Evolutionary conservation across 768 basidiomycete species (phyloP).

Genomic region (Cubamyces lactineus): DNA sequence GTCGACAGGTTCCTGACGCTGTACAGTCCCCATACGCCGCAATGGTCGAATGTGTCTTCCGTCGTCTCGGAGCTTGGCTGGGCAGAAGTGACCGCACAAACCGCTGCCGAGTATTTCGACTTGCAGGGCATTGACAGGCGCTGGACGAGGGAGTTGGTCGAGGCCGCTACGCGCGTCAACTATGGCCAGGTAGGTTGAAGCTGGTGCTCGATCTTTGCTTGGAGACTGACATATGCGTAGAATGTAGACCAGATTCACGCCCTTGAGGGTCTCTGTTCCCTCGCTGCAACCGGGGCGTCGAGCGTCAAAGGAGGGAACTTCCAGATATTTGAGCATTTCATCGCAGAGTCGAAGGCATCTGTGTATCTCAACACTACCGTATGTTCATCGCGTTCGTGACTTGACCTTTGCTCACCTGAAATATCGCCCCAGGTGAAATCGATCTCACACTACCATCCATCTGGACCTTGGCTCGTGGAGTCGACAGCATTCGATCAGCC

Average conservation of each 20-base stretch:
- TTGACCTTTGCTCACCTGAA: no score
- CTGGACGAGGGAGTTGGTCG: slow-evolving; percentile 76
- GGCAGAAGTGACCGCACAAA: slow-evolving; percentile 50
- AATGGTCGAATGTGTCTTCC: slow-evolving; percentile 63
- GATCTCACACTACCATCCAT: slow-evolving; percentile 46
- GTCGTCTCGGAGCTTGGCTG: slow-evolving; percentile 59
- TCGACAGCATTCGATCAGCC: slow-evolving; percentile 40
- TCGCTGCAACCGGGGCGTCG: slow-evolving; percentile 72
- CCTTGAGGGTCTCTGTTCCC: slow-evolving; percentile 67
- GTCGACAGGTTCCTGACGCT: slow-evolving; percentile 55
- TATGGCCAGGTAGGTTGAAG: slow-evolving; percentile 64
- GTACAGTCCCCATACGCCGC: slow-evolving; percentile 57
- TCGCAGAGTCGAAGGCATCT: slow-evolving; percentile 68
- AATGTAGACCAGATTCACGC: slow-evolving; percentile 76
- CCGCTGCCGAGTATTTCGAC: slow-evolving; percentile 59
- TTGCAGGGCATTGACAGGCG: slow-evolving; percentile 54
- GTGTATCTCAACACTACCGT: slow-evolving; percentile 75
- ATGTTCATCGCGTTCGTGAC: slow-evolving; percentile 17
- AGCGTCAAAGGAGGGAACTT: slow-evolving; percentile 81
- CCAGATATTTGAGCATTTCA: slow-evolving; percentile 82
- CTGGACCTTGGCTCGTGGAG: slow-evolving; percentile 56
- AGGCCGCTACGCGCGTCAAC: slow-evolving; percentile 81
- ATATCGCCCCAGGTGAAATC: slow-evolving; percentile 57
- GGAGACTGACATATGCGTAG: slow-evolving; percentile 35
- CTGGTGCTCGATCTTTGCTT: neutral